Evolutionary conservation across 2,329 filamentous ascomycete species (phyloP), one percentile per base, ranked within the genome.

Genomic region (Clarireedia sp.): DNA sequence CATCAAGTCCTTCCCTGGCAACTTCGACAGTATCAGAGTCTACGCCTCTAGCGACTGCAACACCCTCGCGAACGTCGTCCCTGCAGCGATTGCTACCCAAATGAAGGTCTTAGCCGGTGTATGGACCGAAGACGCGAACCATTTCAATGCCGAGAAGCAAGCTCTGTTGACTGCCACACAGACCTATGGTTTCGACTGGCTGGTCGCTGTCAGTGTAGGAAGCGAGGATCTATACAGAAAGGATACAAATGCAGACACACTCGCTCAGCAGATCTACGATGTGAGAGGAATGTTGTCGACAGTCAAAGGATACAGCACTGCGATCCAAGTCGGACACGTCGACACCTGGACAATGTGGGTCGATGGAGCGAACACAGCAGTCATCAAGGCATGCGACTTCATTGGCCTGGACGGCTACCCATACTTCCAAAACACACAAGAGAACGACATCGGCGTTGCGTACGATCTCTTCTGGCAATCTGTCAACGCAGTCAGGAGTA

Each of bases 331-430:
- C 8, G 73, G 83, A 16, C 84, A 87, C 69, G 83, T 86, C 62
- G 84, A 87, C 70, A 87, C 83, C 51, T 86, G 82, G 79, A 82
- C 82, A 45, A 76, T 75, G 47, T 84, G 80, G 80, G 74, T 78
- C 47, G 79, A 86, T 70, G 59, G 68, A 56, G 76, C 75, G 65
- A 86, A 85, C 73, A 75, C 75, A 63, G 70, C 72, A 54, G 82
- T 87, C 57, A 76, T 86, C 60, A 73, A 79, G 57, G 82, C 80
- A 54, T 74, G 79, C 58, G 84, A 87, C 73, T 86, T 79, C 69
- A 67, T 86, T 56, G 82, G 83, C 48, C 77, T 83, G 40, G 81
- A 86, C 61, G 81, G 81, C 65, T 86, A 85, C 68, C 82, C 83
- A 29, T 86, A 83, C 75, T 86, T 81, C 72, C 78, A 86, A 72